Evolutionary conservation across 169 alveolate genomes (phyloP), one percentile per base, ranked within the genome.

Genomic region (Eimeria maxima): DNA sequence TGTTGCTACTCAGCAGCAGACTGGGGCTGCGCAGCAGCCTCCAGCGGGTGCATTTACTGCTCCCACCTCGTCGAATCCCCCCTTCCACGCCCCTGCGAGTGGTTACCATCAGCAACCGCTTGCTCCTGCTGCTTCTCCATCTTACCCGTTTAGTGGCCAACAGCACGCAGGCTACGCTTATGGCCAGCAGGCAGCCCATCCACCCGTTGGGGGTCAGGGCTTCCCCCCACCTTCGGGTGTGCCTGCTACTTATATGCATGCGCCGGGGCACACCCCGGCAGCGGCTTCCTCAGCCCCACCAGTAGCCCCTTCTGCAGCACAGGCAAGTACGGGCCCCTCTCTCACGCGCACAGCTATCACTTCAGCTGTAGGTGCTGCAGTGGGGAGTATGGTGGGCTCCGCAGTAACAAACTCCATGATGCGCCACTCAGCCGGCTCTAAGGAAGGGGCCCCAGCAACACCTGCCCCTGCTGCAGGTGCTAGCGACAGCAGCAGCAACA

Each of bases 311-410:
- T 44, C 84, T n/a, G 84, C 20, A n/a, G 84, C 84, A 11, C n/a
- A 45, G 22, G 84, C 27, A 5, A 67, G 44, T 6, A 18, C 53
- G 42, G 86, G 86, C 50, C 86, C 86, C 5, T 74, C 86, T 7
- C 42, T 74, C 22, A 44, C 86, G 55, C 27, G 86, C 22, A 74
- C 86, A 20, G 86, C 47, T 16, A 10, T 74, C 86, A 74, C 86
- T 11, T 29, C 89, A 42, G 89, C 89, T 42, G 89, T 44, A n/a
- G 89, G 65, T 13, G 60, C 89, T 20, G 89, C 89, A 5, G 89
- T 44, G 89, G 86, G 86, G 29, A 74, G 86, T 38, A 74, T 74
- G 86, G 86, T 74, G 1, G 89, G 89, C 6, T 14, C 60, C 6
- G 89, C 89, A 42, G 89, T 42, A 13, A 27, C 89, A 27, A 27